phyloP scores from a whole-genome alignment of 164 flowering plant species.

The Nelumbo lutea region DNA sequence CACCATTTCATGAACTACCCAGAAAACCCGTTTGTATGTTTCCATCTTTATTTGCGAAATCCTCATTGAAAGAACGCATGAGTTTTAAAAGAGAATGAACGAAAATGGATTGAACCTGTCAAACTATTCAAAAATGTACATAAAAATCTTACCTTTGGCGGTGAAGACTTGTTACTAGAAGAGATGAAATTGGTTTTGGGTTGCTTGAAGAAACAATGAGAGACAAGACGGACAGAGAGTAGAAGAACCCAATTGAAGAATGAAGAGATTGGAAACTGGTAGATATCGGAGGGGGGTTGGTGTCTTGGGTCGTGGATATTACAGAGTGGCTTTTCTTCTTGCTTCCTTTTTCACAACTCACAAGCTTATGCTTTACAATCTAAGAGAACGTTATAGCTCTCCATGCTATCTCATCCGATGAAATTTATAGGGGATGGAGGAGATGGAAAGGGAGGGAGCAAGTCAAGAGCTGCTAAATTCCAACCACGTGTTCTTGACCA shows the following conservation, averaged over 20 bases:
- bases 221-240: too few relatives aligned
- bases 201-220: too few relatives aligned
- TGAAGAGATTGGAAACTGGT: too few relatives aligned
- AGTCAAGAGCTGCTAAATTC: background rate
- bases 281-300: background rate
- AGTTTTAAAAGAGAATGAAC: background rate
- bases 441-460: too few relatives aligned
- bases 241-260: too few relatives aligned
- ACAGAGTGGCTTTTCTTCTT: constrained; percentile 3
- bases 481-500: background rate
- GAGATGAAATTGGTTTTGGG: constrained; percentile 3
- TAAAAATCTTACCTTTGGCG: constrained; percentile 4
- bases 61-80: background rate
- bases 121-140: background rate
- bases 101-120: background rate
- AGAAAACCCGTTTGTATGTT: constrained; percentile 7
- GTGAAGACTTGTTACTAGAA: constrained; percentile 1
- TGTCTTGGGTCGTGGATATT: background rate
- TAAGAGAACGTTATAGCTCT: constrained; percentile 2
- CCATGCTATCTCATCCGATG: too few relatives aligned
- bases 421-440: too few relatives aligned
- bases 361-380: background rate
- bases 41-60: background rate
- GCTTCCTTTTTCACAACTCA: background rate
- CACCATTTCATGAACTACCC: background rate